Base-by-base conservation (phyloP, 139 green algal genomes). In the Desmodesmus armatus region DNA sequence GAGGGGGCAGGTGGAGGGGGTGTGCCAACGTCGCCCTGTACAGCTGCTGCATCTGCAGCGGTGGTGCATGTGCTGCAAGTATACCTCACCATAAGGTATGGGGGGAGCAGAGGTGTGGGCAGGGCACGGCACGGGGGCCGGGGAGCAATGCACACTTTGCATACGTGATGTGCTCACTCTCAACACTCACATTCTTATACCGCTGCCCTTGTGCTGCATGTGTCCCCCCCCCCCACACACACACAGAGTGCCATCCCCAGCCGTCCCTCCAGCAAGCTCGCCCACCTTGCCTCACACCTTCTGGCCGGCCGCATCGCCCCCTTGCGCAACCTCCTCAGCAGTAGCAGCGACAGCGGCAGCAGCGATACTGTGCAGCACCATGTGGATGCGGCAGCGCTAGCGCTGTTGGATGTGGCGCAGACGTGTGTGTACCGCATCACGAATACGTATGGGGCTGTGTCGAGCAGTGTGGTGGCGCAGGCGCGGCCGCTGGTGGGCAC, bases 321-420 rank as follows among this genome's bases (percentile, higher is more conserved):
- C n/a, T n/a, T n/a, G n/a, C n/a, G n/a, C 47, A 75, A 29, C 33
- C 15, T 67, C 5, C 47, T 13, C 73, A 80, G 73, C 73, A 44
- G 49, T 3, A 49, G 73, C 73, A 69, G 78, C 63, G 67, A n/a
- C 62, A 53, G 76, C 76, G 43, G 78, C 29, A 27, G n/a, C 41
- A 53, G 37, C 31, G 41, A 11, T n/a, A 63, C 35, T 13, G 13
- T 19, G 7, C 78, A 77, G 78, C 78, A 84, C 62, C 78, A 72
- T 43, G 80, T 86, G 27, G 80, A 86, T 27, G 67, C 53, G 11
- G 80, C 80, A 25, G 53, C 80, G 17, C 43, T 15, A 23, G 67
- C 80, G 5, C 69, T 86, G 69, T 51, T 86, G 6, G 80, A 86
- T 31, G 41, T 51, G 6, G 80, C 80, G 15, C 80, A 86, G 51